phyloP scores from a whole-genome alignment of 2,329 filamentous ascomycete species.

The Dothistroma septosporum region DNA sequence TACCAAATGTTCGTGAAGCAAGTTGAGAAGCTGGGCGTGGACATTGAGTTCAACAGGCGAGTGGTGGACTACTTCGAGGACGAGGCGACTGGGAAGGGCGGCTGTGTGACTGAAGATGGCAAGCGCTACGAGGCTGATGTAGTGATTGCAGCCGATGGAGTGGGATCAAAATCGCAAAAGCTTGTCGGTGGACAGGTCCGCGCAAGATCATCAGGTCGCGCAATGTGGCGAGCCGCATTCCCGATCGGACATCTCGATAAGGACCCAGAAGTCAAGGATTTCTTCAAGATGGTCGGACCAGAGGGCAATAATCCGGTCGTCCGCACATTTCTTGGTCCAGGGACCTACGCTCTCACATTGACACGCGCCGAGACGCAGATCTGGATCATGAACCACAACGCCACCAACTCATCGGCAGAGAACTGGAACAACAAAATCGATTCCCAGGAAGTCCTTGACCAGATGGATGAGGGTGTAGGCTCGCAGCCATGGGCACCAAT shows the following conservation, averaged over 20 bases:
- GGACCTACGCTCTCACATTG: slow-evolving; percentile 45
- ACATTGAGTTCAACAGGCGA: slow-evolving; percentile 40
- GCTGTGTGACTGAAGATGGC: slow-evolving; percentile 38
- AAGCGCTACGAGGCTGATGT: slow-evolving; percentile 41
- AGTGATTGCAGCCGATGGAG: slow-evolving; percentile 37
- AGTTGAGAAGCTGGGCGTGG: slow-evolving; percentile 43
- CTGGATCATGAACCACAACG: slow-evolving; percentile 46
- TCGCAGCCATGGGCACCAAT: slow-evolving; percentile 44
- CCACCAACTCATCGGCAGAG: slow-evolving; percentile 44
- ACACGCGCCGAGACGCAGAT: slow-evolving; percentile 47
- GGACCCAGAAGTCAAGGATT: slow-evolving; percentile 45
- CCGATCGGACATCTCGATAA: slow-evolving; percentile 37
- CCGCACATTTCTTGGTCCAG: slow-evolving; percentile 42
- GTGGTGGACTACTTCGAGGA: slow-evolving; percentile 47
- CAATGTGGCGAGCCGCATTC: slow-evolving; percentile 22
- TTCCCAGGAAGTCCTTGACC: slow-evolving; percentile 42
- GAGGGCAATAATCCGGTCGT: slow-evolving; percentile 42
- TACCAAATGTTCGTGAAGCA: slow-evolving; percentile 48
- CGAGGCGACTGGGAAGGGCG: slow-evolving; percentile 28
- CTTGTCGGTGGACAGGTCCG: slow-evolving; percentile 39
- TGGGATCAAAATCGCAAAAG: slow-evolving; percentile 40
- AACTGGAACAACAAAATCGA: slow-evolving; percentile 48
- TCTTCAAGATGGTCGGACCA: slow-evolving; percentile 42
- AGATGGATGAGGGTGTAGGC: slow-evolving; percentile 44
- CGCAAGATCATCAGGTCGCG: slow-evolving; percentile 16